Percentiles rank a stretch among this genome's conserved stretches.
Evolutionary conservation across 2,329 filamentous ascomycete genomes (phyloP).

Genomic region (Penicillium sp.): DNA sequence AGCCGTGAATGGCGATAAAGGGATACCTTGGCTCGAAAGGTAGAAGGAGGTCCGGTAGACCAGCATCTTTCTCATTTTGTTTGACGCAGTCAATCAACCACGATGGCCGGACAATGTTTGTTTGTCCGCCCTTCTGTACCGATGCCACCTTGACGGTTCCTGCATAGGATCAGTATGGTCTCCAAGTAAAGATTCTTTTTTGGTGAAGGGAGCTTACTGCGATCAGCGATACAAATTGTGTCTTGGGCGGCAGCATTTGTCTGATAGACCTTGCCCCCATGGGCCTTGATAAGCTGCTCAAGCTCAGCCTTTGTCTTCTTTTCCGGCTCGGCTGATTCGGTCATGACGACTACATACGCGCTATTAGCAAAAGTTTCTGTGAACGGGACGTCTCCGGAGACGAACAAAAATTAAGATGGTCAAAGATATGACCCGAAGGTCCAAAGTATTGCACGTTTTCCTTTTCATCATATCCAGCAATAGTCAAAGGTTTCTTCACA

Average conservation of each 20-base stretch:
- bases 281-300: constrained; percentile 77
- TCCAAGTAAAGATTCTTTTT: no score
- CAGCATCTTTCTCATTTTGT: constrained; percentile 57
- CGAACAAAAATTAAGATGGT: constrained; percentile 73
- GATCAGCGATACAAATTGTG: constrained; percentile 78
- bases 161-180: constrained; percentile 28
- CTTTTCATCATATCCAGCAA: constrained; percentile 69
- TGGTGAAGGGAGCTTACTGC: constrained; percentile 51
- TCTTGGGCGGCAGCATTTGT: constrained; percentile 63
- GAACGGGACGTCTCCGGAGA: neutral
- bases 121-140: constrained; percentile 70
- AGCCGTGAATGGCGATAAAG: constrained; percentile 37
- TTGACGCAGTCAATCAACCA: constrained; percentile 86
- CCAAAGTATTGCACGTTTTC: constrained; percentile 58
- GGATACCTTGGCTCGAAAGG: constrained; percentile 61
- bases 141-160: constrained; percentile 77
- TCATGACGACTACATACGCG: constrained; percentile 63
- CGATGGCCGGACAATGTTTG: constrained; percentile 73
- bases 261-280: constrained; percentile 81
- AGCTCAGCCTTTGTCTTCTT: constrained; percentile 79
- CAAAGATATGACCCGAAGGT: constrained; percentile 68
- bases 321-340: constrained; percentile 68
- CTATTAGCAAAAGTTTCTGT: constrained; percentile 8
- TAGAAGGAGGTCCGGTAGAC: constrained; percentile 62
- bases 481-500: constrained; percentile 68